Evolutionary conservation across 2,329 filamentous ascomycete genomes (phyloP), one percentile per base, ranked within the genome.

Genomic region (Neonectria coccinea): DNA sequence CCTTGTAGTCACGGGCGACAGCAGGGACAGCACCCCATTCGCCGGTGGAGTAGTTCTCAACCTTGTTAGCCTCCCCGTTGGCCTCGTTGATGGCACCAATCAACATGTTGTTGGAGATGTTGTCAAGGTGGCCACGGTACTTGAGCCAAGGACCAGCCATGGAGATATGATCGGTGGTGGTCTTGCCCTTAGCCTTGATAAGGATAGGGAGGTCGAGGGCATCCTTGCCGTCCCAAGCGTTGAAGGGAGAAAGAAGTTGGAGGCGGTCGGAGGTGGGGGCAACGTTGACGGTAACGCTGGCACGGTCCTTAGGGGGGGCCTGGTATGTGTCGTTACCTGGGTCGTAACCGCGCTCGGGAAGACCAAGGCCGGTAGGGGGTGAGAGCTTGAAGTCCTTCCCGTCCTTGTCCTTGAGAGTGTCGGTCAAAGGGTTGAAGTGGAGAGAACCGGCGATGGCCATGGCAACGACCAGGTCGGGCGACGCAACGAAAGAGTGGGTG

Each of bases 81-180:
- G 92, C 94, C 76, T 91, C 90, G 85, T 97, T 99, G 84, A 94
- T 93, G 77, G 96, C 96, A 85, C 95, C 95, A 75, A 98, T 97
- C 81, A 98, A 84, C 93, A 97, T 97, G 89, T 98, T 98, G 90
- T 98, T 97, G 79, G 94, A 97, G 85, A 98, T 97, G 89, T 98
- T 98, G 89, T 97, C 95, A 77, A 98, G 88, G 80, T 98, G 95
- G 68, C 95, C 95, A 88, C 95, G 93, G 89, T 97, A 98, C 88
- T 97, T 97, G 81, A 98, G 86, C 95, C 95, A 98, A 16, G 95
- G 95, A 6, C 95, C 95, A 1, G 95, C 95, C 36, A 95, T 95
- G 41, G 94, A 98, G 81, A 99, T 99, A 73, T 96, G 98, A 81
- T 99, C 96, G 47, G 96, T 99, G 62, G 96, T 99, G 86, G 96